A percentile compares a stretch with the other conserved stretches of the same genome.
Evolutionary conservation across 75 land plant genomes (phyloP).

Genomic region (Pseudotsuga menziesii): DNA sequence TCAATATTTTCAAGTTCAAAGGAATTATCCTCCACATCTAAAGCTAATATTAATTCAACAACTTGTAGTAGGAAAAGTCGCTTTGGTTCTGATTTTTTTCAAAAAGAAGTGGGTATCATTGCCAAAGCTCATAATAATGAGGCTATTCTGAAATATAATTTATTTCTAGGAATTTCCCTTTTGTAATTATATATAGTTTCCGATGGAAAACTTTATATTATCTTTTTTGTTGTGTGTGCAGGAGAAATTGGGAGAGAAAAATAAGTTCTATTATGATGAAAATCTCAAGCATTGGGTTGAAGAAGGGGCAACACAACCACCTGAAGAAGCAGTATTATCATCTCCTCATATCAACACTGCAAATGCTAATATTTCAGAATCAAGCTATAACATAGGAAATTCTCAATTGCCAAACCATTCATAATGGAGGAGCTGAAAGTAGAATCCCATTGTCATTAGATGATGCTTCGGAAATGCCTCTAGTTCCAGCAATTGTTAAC

Average conservation of each 20-base stretch:
- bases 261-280: constrained; percentile 94
- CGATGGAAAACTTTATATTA: background rate
- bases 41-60: constrained; percentile 30
- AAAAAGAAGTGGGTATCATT: constrained; percentile 66
- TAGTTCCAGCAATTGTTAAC: constrained; percentile 72
- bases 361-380: constrained; percentile 25
- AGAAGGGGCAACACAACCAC: constrained; percentile 71
- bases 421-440: constrained; percentile 27
- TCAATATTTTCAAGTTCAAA: constrained; percentile 1
- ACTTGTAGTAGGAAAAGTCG: constrained; percentile 33
- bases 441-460: constrained; percentile 22
- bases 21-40: constrained; percentile 16
- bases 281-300: constrained; percentile 98
- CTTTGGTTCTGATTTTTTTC: constrained; percentile 61
- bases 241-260: constrained; percentile 95
- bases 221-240: constrained; percentile 14
- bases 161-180: constrained; percentile 30
- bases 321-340: constrained; percentile 64
- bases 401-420: constrained; percentile 18
- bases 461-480: constrained; percentile 65
- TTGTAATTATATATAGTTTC: background rate
- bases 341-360: constrained; percentile 68
- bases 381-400: constrained; percentile 42
- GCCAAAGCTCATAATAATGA: constrained; percentile 31
- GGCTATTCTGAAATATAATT: background rate